Base-by-base conservation (phyloP, 441 rosid species). In the Breynia disticha region DNA sequence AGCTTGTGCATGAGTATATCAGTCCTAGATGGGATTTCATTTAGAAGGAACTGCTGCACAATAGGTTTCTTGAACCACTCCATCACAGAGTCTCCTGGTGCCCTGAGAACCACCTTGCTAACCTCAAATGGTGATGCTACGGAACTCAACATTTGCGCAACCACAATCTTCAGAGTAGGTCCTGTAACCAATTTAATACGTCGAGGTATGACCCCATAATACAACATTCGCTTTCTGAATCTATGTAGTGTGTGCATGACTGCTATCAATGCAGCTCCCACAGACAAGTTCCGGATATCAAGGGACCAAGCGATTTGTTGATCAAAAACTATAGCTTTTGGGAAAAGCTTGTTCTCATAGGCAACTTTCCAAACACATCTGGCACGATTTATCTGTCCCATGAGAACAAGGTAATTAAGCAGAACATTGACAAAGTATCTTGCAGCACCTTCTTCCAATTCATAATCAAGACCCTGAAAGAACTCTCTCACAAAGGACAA, bases 361-460 rank as follows among this genome's bases (percentile, higher is more conserved):
- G 98, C 94, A 24, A 91, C 98, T 81, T 91, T 88, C 97, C 97
- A 91, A 56, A 88, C 81, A 63, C 98, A 91, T n/a, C 98, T 79
- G 43, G 97, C 98, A 48, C 95, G 77, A 73, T 91, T 91, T 50
- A 91, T 82, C 72, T 88, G 98, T 50, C 97, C 98, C 98, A 91
- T 83, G 19, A 91, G 79, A 57, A 88, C 97, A 48, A 91, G 95
- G 76, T 88, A 91, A 59, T 91, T 91, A 60, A 91, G 90, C 48
- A 91, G 90, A 62, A 91, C 98, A 55, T 91, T 91, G 21, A 88
- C 96, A 65, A 82, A 91, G 76, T 86, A 91, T 62, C 84, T 78
- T 6, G 91, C 95, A 14, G 97, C 90, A 22, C 98, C 95, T 64
- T 91, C 97, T 68, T 88, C 97, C 56, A 91, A 68, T 54, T 91